Base-by-base conservation (phyloP, 2,329 filamentous ascomycete genomes). In the Arthrobotrys sinensis region DNA sequence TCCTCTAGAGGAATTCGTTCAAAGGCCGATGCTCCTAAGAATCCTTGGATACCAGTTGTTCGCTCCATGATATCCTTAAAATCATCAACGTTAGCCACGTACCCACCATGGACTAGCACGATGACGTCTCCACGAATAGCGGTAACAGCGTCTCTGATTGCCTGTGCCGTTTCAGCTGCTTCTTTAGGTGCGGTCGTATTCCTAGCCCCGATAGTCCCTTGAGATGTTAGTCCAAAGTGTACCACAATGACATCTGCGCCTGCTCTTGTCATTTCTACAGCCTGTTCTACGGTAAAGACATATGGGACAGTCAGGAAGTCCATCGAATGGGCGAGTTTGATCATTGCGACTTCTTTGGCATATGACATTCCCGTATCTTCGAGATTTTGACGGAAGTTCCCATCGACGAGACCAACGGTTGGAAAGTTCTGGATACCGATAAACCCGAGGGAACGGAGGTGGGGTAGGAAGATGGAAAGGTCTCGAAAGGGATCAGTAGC, bases 281-380 rank as follows among this genome's bases (percentile, higher is more conserved):
- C 89, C 81, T 92, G 89, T 0, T 89, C 87, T 0, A 87, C 85
- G 60, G 87, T 89, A 84, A 92, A 93, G 0, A 91, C 90, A 80
- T 93, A 93, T 0, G 91, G 91, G 5, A 90, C 90, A 0, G 91
- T 93, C 14, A 93, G 83, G 16, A 92, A 84, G 32, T 87, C 90
- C 83, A 91, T 84, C 48, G 86, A 84, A 52, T 86, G 87, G 1
- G 91, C 91, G n/a, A 86, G 81, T 8, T 86, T 85, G 53, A 93
- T 87, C 87, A 92, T 89, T 63, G 90, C 89, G 1, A 93, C 90
- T 82, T 93, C 91, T 6, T 87, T 84, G 14, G 87, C 87, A 81
- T 90, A 93, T 0, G 89, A 88, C 90, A 93, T 93, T 7, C 89
- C 90, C 0, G 91, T 92, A 83, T 92, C 90, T 82, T 93, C 91